These are phyloP conservation scores for Zoysia japonica DNA, from an alignment of 176 grass and related monocot species.

Conservation along the genomic window DNA sequence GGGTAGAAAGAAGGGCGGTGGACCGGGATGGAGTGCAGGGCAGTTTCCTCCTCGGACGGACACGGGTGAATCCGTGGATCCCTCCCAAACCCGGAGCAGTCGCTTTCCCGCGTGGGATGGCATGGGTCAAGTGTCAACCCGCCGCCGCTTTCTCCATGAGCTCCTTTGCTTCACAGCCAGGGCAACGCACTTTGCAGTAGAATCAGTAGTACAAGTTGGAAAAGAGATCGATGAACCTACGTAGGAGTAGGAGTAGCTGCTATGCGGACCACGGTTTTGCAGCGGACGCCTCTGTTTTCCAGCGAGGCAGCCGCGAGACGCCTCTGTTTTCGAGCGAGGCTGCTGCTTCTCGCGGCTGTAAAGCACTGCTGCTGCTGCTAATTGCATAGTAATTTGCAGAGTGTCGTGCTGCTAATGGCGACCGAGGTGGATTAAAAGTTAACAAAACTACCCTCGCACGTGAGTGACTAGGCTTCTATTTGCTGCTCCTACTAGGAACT, in stretches of 20 bases:
- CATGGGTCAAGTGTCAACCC: no score
- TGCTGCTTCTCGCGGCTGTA: not conserved
- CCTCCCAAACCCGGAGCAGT: not conserved
- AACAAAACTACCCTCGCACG: no score
- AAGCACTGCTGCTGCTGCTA: not conserved
- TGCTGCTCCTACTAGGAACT: not conserved
- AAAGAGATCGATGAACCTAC: not conserved
- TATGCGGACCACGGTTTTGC: conserved; percentile 27
- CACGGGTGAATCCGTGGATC: not conserved
- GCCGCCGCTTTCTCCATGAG: not conserved
- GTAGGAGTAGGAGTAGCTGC: not conserved
- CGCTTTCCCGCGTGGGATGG: no score
- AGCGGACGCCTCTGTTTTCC: conserved; percentile 17
- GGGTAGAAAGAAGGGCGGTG: no score
- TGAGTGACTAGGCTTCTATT: no score
- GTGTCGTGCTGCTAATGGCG: not conserved
- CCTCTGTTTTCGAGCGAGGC: not conserved
- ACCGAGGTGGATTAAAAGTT: no score
- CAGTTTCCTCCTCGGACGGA: conserved; percentile 15
- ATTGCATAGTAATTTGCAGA: not conserved
- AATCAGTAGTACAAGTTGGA: no score
- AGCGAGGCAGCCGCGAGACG: no score
- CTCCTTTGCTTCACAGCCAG: no score
- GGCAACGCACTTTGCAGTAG: no score
- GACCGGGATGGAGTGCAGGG: not conserved